Evolutionary conservation across 805 yeast genomes (phyloP).

Genomic region (Saccharomycopsis amapae): DNA sequence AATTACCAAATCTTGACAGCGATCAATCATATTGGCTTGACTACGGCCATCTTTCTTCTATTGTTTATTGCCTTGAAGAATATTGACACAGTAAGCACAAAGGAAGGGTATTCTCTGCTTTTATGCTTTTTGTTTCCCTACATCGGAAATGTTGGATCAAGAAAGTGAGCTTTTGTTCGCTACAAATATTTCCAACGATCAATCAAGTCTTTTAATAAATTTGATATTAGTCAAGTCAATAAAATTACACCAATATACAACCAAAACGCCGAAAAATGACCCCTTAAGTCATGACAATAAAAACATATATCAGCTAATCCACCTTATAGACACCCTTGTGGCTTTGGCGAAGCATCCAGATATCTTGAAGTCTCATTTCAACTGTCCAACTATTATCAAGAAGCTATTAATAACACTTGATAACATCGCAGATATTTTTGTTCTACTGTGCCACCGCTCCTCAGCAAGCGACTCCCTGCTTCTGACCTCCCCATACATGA

Average conservation of each 20-base stretch:
- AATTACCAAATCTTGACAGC: no score
- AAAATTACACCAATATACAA: no score
- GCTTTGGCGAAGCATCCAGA: background rate
- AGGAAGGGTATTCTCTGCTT: no score
- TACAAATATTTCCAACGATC: background rate
- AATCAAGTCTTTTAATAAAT: background rate
- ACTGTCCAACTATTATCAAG: background rate
- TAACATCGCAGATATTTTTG: background rate
- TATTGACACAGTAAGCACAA: no score
- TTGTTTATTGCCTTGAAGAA: no score
- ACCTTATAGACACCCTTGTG: background rate
- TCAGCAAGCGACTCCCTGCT: no score
- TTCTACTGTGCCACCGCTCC: background rate
- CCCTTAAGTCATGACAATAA: no score
- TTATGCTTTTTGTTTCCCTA: no score
- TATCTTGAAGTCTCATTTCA: background rate
- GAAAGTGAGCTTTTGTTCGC: constrained; percentile 8
- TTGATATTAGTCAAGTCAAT: background rate
- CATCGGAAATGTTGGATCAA: constrained; percentile 1
- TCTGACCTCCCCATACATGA: no score
- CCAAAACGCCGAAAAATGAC: no score
- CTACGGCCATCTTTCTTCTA: no score
- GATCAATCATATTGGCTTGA: no score
- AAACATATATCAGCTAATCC: background rate
- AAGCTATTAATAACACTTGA: constrained; percentile 3